These are phyloP conservation scores for Oxyria digyna DNA, from an alignment of 148 eudicot species.

Conservation along the genomic window DNA sequence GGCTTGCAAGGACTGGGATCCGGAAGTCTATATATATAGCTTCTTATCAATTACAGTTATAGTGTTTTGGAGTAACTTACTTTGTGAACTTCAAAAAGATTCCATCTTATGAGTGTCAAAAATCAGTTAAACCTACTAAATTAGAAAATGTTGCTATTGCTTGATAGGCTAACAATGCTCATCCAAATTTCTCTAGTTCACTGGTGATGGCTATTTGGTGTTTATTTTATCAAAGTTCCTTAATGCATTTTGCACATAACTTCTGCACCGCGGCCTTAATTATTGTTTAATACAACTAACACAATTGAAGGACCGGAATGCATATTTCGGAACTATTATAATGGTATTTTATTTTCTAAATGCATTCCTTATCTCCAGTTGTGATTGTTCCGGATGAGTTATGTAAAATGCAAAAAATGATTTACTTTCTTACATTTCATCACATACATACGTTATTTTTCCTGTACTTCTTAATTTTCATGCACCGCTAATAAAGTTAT, in stretches of 20 bases:
- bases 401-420: neutral
- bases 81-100: neutral
- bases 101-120: neutral
- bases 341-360: neutral
- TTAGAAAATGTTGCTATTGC: neutral
- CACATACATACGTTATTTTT: neutral
- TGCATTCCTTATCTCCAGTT: neutral
- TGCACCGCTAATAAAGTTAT: neutral
- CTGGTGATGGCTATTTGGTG: neutral
- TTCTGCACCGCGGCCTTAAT: neutral
- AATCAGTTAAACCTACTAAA: neutral
- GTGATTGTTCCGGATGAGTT: neutral
- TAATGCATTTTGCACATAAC: neutral
- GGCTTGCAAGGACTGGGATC: neutral
- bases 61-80: neutral
- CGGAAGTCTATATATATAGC: neutral
- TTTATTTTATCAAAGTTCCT: neutral
- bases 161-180: neutral
- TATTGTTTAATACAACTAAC: neutral
- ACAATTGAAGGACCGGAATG: neutral
- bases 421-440: neutral
- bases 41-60: neutral
- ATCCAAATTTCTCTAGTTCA: neutral
- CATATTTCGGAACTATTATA: neutral
- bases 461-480: neutral